Conservation (phyloP, 139 green algal species). For the Trebouxia sp. region DNA sequence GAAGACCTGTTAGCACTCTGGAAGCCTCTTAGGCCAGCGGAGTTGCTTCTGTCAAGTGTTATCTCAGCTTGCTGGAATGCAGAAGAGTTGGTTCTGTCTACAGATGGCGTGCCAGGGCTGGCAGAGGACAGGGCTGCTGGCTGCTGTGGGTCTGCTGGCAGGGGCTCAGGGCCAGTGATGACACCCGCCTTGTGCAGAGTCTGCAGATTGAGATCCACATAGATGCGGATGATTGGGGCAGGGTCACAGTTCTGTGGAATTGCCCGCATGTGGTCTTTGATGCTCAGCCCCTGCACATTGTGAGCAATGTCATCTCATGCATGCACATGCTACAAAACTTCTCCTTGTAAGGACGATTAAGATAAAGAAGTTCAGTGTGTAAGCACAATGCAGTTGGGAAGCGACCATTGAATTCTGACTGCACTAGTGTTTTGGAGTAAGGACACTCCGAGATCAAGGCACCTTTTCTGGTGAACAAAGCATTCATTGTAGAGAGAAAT, state of each 20-base stretch:
- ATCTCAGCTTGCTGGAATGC: no score
- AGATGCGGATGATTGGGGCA: conserved; percentile 84
- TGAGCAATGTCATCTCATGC: background rate
- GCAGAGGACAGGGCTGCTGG: background rate
- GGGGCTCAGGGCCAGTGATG: background rate
- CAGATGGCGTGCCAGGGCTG: background rate
- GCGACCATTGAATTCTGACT: no score
- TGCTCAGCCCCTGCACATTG: conserved; percentile 51
- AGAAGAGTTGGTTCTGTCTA: background rate
- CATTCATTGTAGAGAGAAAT: background rate
- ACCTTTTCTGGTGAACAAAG: background rate
- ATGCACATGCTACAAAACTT: no score
- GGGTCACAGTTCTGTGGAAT: conserved; percentile 56
- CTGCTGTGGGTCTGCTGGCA: background rate
- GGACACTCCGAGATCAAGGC: no score
- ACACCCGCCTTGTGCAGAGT: conserved; percentile 41
- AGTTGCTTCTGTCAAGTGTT: background rate
- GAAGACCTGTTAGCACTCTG: background rate
- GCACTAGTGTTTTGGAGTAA: no score
- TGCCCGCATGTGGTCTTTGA: conserved; percentile 54
- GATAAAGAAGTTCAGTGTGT: no score
- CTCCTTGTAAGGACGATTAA: no score
- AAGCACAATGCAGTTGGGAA: no score
- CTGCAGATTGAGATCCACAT: conserved; percentile 94
- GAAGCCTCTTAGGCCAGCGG: background rate